Conservation (phyloP, 805 yeast species). For the Sugiyamaella smithiae region DNA sequence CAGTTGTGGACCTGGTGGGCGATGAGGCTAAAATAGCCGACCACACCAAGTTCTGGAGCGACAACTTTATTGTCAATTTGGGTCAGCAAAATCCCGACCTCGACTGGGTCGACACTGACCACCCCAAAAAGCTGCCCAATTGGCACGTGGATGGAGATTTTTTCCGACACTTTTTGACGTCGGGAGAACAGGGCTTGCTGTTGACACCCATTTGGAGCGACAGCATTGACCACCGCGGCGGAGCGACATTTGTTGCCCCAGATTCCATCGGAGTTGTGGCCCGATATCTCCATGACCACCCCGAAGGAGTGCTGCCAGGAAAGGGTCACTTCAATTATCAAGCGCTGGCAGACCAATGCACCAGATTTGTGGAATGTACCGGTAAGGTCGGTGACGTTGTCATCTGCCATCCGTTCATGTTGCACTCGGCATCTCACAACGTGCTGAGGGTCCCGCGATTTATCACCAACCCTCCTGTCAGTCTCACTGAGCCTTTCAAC, state of each 20-base stretch:
- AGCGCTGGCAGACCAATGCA: conserved; percentile 8
- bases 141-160: conserved; percentile 18
- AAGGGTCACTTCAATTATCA: neutral
- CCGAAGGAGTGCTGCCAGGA: conserved; percentile 15
- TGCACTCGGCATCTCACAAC: conserved; percentile 16
- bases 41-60: conserved; percentile 10
- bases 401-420: conserved; percentile 14
- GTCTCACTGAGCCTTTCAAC: conserved; percentile 12
- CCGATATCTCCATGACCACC: conserved; percentile 6
- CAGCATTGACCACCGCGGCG: conserved; percentile 9
- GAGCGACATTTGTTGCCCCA: conserved; percentile 15
- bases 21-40: conserved; percentile 11
- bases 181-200: conserved; percentile 16
- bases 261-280: conserved; percentile 14
- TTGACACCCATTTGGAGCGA: conserved; percentile 14
- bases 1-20: conserved; percentile 12
- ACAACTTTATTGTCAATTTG: conserved; percentile 14
- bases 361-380: conserved; percentile 11
- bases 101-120: neutral
- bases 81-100: conserved; percentile 11
- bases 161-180: conserved; percentile 15
- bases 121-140: conserved; percentile 12
- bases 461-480: conserved; percentile 16
- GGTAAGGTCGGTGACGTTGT: conserved; percentile 16
- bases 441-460: conserved; percentile 14